phyloP scores from a whole-genome alignment of 129 eudicot species.

The Centrapalus pauciflorus region DNA sequence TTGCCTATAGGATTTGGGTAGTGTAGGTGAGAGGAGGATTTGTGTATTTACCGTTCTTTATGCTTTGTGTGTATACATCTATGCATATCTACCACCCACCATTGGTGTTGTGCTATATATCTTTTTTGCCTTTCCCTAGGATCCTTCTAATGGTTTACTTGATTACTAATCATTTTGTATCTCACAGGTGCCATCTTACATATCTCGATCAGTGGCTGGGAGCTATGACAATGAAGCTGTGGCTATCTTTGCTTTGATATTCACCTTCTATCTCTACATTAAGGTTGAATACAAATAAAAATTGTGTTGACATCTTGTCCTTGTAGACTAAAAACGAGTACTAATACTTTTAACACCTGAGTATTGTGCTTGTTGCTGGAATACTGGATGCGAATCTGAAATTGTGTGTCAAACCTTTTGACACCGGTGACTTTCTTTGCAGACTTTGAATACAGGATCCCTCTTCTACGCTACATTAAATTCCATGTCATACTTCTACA shows the following conservation, averaged over 20 bases:
- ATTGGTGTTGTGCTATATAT: background rate
- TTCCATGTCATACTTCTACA: conserved; percentile 87
- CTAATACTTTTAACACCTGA: background rate
- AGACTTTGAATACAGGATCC: conserved; percentile 96
- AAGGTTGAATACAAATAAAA: conserved; percentile 47
- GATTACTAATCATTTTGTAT: conserved; percentile 7
- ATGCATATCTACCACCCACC: background rate
- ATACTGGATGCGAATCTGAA: conserved; percentile 1
- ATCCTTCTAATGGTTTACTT: background rate
- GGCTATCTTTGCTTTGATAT: conserved; percentile 93
- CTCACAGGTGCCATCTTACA: conserved; percentile 92
- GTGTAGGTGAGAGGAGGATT: background rate
- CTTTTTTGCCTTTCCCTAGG: background rate
- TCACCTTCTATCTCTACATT: conserved; percentile 88
- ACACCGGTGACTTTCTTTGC: conserved; percentile 32
- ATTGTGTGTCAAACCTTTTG: conserved; percentile 16
- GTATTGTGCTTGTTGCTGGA: conserved; percentile 11
- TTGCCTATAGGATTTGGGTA: background rate
- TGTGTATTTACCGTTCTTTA: background rate
- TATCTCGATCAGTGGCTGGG: conserved; percentile 99
- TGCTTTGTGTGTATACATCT: background rate
- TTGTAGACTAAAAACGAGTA: background rate
- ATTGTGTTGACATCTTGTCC: background rate
- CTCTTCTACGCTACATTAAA: conserved; percentile 89
- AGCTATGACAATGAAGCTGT: conserved; percentile 99